Evolutionary conservation across 176 grass and related monocot genomes (phyloP).

Genomic region (Phragmites australis): DNA sequence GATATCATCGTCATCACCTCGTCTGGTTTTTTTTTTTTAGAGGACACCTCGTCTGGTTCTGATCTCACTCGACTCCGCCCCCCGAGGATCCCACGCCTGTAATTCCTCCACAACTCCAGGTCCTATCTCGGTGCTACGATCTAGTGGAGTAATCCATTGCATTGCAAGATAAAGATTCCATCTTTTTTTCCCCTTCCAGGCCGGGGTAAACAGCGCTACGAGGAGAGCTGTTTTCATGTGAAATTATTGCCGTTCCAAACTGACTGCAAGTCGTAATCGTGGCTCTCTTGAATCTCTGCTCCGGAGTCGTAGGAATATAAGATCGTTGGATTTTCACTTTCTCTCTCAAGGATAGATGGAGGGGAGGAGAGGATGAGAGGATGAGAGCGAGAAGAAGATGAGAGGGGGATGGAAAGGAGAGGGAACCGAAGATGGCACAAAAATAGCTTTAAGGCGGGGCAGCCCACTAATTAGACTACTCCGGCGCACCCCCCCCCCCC

Average conservation of each 20-base stretch:
- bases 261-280: too few relatives aligned
- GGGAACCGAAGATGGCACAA: slow-evolving; percentile 55
- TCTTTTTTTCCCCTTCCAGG: too few relatives aligned
- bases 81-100: not conserved
- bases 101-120: slow-evolving; percentile 8
- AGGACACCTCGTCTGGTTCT: not conserved
- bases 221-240: not conserved
- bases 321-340: not conserved
- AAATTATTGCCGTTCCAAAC: not conserved
- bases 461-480: slow-evolving; percentile 38
- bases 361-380: slow-evolving; percentile 15
- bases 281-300: too few relatives aligned
- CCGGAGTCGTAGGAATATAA: not conserved
- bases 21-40: too few relatives aligned
- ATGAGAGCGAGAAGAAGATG: too few relatives aligned
- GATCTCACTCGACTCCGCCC: not conserved
- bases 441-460: slow-evolving; percentile 50
- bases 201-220: too few relatives aligned
- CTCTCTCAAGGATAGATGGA: not conserved
- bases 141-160: not conserved
- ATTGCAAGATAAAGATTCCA: not conserved
- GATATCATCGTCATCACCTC: slow-evolving; percentile 28
- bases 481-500: slow-evolving; percentile 34
- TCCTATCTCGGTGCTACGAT: slow-evolving; percentile 39
- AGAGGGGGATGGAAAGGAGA: not conserved